phyloP scores from a whole-genome alignment of 2,329 filamentous ascomycete genomes.

The Sordariomycetes sp. region DNA sequence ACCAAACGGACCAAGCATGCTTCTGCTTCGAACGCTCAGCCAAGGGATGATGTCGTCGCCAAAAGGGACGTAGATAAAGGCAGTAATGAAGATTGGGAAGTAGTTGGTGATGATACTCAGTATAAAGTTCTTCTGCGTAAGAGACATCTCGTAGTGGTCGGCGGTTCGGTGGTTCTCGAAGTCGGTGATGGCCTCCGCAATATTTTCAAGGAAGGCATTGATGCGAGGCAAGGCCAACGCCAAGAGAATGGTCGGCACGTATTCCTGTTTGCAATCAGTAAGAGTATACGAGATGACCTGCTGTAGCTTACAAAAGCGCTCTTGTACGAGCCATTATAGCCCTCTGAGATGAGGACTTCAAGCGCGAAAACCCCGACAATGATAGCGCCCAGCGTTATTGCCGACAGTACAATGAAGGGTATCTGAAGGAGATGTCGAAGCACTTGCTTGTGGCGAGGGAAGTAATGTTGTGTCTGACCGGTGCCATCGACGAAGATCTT shows the following conservation, averaged over 20 bases:
- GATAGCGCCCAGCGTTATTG: constrained; percentile 50
- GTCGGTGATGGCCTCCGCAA: constrained; percentile 55
- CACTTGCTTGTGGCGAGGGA: constrained; percentile 56
- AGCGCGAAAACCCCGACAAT: constrained; percentile 64
- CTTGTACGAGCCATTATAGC: constrained; percentile 63
- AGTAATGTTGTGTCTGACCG: constrained; percentile 52
- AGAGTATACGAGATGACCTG: neutral
- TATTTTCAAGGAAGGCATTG: constrained; percentile 49
- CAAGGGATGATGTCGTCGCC: constrained; percentile 58
- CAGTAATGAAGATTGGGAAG: constrained; percentile 64
- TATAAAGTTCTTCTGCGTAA: constrained; percentile 67
- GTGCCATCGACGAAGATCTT: constrained; percentile 52
- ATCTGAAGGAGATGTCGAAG: constrained; percentile 58
- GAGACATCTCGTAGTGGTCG: constrained; percentile 57
- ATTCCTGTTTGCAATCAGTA: constrained; percentile 39
- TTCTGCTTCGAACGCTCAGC: constrained; percentile 21
- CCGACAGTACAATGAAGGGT: constrained; percentile 55
- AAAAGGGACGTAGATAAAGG: constrained; percentile 73
- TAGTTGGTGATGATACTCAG: constrained; percentile 78
- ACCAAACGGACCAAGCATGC: neutral
- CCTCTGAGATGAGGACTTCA: constrained; percentile 67
- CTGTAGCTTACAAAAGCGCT: constrained; percentile 44
- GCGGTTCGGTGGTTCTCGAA: constrained; percentile 71
- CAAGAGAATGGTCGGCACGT: constrained; percentile 62
- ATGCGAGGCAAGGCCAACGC: constrained; percentile 59